Base-by-base conservation (phyloP, 768 basidiomycete species). In the Suillus alpinus region DNA sequence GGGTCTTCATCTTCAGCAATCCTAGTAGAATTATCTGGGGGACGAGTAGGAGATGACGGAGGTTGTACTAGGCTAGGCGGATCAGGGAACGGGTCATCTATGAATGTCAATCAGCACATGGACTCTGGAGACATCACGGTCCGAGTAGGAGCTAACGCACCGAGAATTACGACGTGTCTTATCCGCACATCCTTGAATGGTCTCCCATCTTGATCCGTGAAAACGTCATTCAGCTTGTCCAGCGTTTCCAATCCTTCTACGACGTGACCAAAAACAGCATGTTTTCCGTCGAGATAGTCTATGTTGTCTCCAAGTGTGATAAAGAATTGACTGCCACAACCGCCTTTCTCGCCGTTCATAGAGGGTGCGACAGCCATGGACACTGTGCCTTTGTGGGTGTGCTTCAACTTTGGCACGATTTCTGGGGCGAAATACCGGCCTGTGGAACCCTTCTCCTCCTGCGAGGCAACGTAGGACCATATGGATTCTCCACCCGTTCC, bases 351-450 rank as follows among this genome's bases (percentile, higher is more conserved):
- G 3, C 82, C 85, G 56, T 85, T 87, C 13, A 89, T 65, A 1
- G 86, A 78, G n/a, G 94, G 94, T 3, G 96, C 92, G 10, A 98
- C 86, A 8, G 97, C 97, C 97, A 98, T 98, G 0, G 95, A 98
- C 16, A 99, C 91, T 0, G 94, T 98, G 20, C 97, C 97, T 65
- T 84, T 87, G 9, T 79, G 75, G 0, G 80, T 80, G 71, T 99
- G 97, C 74, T 98, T 98, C 62, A 98, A 81, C 60, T 81, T 84
- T 1, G 92, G 87, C 1, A 84, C 75, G 58, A 95, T 81, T 70
- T 94, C 91, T 0, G 95, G 95, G n/a, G 83, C 71, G 69, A 95
- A 95, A 75, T 97, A 95, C 31, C 95, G 87, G n/a, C 86, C 77
- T 7, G 80, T 71, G 40, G 68, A 58, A 59, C 69, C 36, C 23